Evolutionary conservation across 495 filamentous ascomycete species (phyloP), one percentile per base, ranked within the genome.

Genomic region (Annulohypoxylon bovei): DNA sequence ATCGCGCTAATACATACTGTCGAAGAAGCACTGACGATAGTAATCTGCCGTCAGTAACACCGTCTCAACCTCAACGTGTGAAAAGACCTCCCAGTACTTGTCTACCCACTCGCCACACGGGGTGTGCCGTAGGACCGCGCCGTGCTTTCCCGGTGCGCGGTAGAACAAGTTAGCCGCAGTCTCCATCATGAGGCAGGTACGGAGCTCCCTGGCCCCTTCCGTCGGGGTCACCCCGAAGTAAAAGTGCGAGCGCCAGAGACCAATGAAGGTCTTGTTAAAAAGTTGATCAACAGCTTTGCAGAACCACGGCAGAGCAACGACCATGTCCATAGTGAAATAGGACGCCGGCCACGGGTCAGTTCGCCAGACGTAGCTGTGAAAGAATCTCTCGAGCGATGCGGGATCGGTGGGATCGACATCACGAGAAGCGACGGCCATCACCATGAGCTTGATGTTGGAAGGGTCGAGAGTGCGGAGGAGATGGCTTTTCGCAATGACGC

Each of bases 351-450:
- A 61, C 5, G 25, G 16, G 14, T 14, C 25, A 2, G 16, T n/a
- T 0, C 18, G 14, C 32, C 16, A 35, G 35, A 67, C 16, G 47
- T 54, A 67, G 0, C 18, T 0, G n/a, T 28, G 1, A 14, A 61
- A 27, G 64, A 60, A 67, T 4, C 20, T 4, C 22, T 35, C 27
- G 2, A 54, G 11, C 4, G 40, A 27, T 16, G n/a, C 0, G 0
- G 12, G 16, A 14, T 54, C 25, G 8, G 28, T 0, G 0, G 37
- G 35, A 7, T 37, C 18, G 12, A 60, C 56, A 12, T 20, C 14
- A 6, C 23, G 33, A 0, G 64, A 60, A 8, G 64, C 64, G 11
- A 37, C 18, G 33, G 64, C 47, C 65, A 67, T 62, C 6, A 62
- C 25, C 14, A 16, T 28, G 20, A 61, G 27, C 20, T 46, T 61